Evolutionary conservation across 2,329 filamentous ascomycete genomes (phyloP), one percentile per base, ranked within the genome.

Genomic region (Plectosphaerella sp.): DNA sequence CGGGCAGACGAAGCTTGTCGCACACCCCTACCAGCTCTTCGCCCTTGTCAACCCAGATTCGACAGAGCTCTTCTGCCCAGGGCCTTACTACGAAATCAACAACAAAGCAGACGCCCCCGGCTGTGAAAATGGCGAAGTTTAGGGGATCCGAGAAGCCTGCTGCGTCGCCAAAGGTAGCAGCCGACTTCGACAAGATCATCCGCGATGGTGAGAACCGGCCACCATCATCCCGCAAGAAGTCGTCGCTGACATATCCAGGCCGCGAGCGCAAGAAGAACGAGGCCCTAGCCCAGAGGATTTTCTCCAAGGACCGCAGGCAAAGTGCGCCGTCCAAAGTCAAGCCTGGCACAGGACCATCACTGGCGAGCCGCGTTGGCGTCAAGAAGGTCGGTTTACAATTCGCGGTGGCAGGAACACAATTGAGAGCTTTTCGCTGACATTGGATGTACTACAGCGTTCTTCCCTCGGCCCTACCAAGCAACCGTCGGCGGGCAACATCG

Each of bases 251-350:
- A 22, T 18, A 28, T 18, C 43, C 15, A 59, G 82, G 77, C 56
- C 85, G 87, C 55, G 79, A 88, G 66, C 82, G 84, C 65, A 87
- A 87, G 72, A 86, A 84, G 72, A 85, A 87, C 60, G 82, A 89
- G 64, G 77, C 73, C 4, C 79, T 91, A n/a, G 88, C 88, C 33
- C 78, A 87, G 61, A 77, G 81, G 63, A 89, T 92, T 63, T 86
- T 92, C 59, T 81, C 81, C 59, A 74, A 71, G 57, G 80, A 81
- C 63, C 82, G 85, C 59, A 70, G 77, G 35, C 69, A 79, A 49
- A 86, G 80, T 62, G 78, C 84, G 39, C 78, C 80, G 7, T 68
- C 70, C 43, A 77, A 69, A 53, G 64, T 73, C 52, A 81, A 74
- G 62, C 65, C 70, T 55, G 64, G 66, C 52, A 62, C 66, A 48